Conservation (phyloP, 768 basidiomycete species). For the Xerocomellus chrysenteron region DNA sequence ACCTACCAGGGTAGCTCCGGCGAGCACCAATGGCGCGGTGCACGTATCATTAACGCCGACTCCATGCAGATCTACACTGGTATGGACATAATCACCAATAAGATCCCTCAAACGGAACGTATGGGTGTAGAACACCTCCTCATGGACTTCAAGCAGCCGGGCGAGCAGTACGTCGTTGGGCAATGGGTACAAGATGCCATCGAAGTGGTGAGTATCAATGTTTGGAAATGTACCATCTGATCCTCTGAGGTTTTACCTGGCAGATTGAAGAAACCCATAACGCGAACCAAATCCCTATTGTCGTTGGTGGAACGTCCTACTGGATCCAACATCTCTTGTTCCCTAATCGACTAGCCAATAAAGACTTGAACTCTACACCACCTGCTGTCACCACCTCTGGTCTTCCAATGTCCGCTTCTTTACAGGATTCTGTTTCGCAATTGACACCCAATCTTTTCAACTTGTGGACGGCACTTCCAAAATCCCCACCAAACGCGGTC, state of each 20-base stretch:
- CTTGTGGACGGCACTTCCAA: constrained; percentile 59
- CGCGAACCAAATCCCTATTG: constrained; percentile 69
- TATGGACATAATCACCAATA: constrained; percentile 93
- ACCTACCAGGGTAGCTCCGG: constrained; percentile 7
- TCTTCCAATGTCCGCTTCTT: constrained; percentile 33
- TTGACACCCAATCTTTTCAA: constrained; percentile 47
- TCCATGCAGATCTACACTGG: constrained; percentile 96
- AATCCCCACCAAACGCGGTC: constrained; percentile 55
- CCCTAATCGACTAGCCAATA: constrained; percentile 61
- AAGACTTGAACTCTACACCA: constrained; percentile 16
- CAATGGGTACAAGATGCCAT: constrained; percentile 88
- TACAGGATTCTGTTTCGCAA: constrained; percentile 41
- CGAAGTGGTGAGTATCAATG: constrained; percentile 53
- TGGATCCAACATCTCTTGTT: constrained; percentile 97
- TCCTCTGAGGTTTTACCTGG: not conserved
- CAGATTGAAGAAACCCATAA: constrained; percentile 77
- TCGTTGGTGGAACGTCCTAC: constrained; percentile 95
- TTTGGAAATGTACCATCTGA: not conserved
- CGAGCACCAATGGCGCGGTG: constrained; percentile 51
- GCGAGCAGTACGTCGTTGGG: constrained; percentile 83
- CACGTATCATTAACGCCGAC: constrained; percentile 90
- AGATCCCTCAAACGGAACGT: constrained; percentile 74
- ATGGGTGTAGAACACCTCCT: constrained; percentile 84
- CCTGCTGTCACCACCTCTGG: not conserved
- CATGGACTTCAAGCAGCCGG: constrained; percentile 84